These are phyloP conservation scores for Lithohypha guttulata DNA, from an alignment of 2,329 filamentous ascomycete genomes.

Conservation along the genomic window DNA sequence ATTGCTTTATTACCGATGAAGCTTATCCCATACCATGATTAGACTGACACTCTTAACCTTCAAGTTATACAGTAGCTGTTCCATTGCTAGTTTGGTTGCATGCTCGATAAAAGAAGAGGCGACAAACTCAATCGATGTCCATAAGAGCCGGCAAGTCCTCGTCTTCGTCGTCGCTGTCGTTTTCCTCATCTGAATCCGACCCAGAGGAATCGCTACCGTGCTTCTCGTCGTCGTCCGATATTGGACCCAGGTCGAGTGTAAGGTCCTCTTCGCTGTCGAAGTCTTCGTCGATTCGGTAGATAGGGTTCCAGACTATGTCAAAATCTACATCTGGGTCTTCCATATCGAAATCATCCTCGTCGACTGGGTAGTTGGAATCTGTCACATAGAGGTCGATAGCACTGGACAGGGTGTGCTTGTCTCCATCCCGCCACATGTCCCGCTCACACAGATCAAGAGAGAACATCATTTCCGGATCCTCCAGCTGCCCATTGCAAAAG, in stretches of 20 bases:
- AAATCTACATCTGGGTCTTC: neutral
- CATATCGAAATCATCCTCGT: neutral
- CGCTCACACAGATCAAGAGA: conserved; percentile 16
- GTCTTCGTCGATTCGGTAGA: neutral
- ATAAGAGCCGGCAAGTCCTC: too few species aligned
- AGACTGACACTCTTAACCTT: too few species aligned
- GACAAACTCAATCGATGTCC: too few species aligned
- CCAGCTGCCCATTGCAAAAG: conserved; percentile 14
- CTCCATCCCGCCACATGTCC: conserved; percentile 12
- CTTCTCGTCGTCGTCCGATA: neutral
- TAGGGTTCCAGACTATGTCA: neutral
- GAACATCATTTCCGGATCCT: conserved; percentile 16
- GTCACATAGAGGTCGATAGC: conserved; percentile 16
- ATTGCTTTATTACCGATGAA: too few species aligned
- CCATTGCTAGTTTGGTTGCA: too few species aligned
- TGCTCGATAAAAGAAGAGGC: too few species aligned
- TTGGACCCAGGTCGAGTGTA: neutral
- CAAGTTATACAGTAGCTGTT: too few species aligned
- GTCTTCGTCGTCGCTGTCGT: neutral
- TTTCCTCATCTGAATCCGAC: neutral
- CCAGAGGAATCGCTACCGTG: too few species aligned
- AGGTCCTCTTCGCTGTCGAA: conserved; percentile 3
- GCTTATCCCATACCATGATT: too few species aligned
- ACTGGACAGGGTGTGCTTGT: conserved; percentile 11
- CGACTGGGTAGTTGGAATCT: conserved; percentile 3